A percentile compares a stretch with the other conserved stretches of the same genome.
These are phyloP conservation scores for Aspergillus incahuasiensis DNA, from an alignment of 495 filamentous ascomycete genomes.

Conservation along the genomic window DNA sequence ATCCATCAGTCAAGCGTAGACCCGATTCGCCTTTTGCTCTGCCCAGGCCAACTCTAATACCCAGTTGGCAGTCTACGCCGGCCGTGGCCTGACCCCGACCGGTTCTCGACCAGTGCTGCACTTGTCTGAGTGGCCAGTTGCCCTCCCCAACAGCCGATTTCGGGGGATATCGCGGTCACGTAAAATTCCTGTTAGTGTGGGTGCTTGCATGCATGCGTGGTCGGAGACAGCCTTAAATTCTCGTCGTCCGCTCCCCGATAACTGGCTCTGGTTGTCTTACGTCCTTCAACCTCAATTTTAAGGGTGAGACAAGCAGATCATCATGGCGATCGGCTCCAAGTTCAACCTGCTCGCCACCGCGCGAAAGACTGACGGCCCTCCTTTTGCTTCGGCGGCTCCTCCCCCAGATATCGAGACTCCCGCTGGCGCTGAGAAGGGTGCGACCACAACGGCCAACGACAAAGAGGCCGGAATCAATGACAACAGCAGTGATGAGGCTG, in stretches of 20 bases:
- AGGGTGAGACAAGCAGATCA: not conserved
- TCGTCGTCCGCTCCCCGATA: not conserved
- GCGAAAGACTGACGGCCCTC: not conserved
- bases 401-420: not conserved
- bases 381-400: not conserved
- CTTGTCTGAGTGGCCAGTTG: not conserved
- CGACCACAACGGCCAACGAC: not conserved
- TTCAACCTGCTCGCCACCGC: not conserved
- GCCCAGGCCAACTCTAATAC: not conserved
- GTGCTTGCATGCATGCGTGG: not conserved
- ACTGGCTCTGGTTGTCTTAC: not conserved
- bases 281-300: not conserved
- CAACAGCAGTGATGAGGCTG: not conserved
- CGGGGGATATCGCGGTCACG: not conserved
- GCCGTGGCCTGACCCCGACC: slow-evolving; percentile 3
- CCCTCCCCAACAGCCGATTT: slow-evolving; percentile 3
- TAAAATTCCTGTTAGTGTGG: slow-evolving; percentile 5
- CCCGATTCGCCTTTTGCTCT: not conserved
- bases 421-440: not conserved
- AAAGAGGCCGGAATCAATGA: slow-evolving; percentile 6
- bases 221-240: not conserved
- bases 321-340: slow-evolving; percentile 5
- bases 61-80: not conserved
- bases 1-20: not conserved
- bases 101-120: not conserved